phyloP scores from a whole-genome alignment of 257 asterid genomes.

The Nicotiana tabacum region DNA sequence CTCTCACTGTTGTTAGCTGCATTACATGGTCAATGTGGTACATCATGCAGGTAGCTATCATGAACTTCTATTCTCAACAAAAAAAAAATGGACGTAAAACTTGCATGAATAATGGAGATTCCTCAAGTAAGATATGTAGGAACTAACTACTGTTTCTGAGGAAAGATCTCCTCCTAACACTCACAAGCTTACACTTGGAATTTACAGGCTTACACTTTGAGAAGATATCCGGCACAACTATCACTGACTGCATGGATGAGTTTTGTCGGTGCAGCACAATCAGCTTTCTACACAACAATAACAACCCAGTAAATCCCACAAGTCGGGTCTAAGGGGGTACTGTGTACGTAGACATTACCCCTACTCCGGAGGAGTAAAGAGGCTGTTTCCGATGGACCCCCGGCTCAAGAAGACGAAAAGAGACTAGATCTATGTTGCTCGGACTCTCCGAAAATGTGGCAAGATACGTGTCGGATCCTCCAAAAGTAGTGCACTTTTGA shows the following conservation, averaged over 20 bases:
- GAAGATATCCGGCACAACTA: constrained; percentile 70
- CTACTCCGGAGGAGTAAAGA: no score
- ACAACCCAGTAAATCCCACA: no score
- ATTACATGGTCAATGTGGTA: constrained; percentile 59
- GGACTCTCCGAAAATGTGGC: no score
- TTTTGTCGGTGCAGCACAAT: constrained; percentile 74
- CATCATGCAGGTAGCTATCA: constrained; percentile 61
- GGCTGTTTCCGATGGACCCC: no score
- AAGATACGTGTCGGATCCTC: no score
- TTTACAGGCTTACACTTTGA: constrained; percentile 55
- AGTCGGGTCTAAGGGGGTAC: no score
- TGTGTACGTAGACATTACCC: no score
- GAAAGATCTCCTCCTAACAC: neutral
- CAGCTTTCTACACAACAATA: constrained; percentile 44
- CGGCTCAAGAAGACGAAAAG: no score
- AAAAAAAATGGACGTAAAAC: neutral
- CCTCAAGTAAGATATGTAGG: neutral
- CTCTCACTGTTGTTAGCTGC: constrained; percentile 62
- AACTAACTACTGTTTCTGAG: neutral
- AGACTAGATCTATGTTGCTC: no score
- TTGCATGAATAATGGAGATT: neutral
- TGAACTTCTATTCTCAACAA: neutral
- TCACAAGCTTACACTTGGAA: neutral
- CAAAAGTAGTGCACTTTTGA: no score
- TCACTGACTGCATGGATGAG: constrained; percentile 73